These are phyloP conservation scores for Venustampulla echinocandica DNA, from an alignment of 495 filamentous ascomycete species.

Conservation along the genomic window DNA sequence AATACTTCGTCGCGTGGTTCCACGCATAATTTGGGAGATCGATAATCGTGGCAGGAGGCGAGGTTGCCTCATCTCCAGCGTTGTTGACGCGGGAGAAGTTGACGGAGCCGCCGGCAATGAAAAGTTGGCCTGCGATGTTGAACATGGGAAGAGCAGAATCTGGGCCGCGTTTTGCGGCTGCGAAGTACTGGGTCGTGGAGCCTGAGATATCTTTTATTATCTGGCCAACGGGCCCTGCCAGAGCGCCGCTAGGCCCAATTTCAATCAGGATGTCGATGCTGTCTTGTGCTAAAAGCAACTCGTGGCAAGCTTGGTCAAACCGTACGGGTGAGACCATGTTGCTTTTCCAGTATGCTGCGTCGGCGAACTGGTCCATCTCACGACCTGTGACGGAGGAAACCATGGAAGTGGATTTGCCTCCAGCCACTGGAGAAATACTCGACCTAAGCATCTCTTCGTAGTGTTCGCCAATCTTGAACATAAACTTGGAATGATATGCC, in stretches of 20 bases:
- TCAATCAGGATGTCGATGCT: conserved; percentile 36
- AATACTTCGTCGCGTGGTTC: conserved; percentile 23
- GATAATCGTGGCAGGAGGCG: conserved; percentile 11
- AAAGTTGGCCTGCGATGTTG: conserved; percentile 31
- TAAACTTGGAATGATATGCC: conserved; percentile 42
- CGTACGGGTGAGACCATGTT: conserved; percentile 44
- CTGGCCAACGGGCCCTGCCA: conserved; percentile 47
- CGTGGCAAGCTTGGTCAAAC: conserved; percentile 24
- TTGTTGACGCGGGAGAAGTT: conserved; percentile 36
- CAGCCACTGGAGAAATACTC: conserved; percentile 18
- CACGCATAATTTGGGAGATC: conserved; percentile 33
- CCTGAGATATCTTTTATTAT: conserved; percentile 19
- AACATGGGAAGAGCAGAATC: conserved; percentile 29
- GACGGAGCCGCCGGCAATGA: conserved; percentile 25
- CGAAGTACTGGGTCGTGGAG: conserved; percentile 41
- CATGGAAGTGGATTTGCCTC: conserved; percentile 26
- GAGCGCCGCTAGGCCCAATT: conserved; percentile 55
- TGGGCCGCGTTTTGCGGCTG: conserved; percentile 27
- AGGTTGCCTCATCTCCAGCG: conserved; percentile 24
- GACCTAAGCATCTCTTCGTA: conserved; percentile 1
- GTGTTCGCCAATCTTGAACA: conserved; percentile 30
- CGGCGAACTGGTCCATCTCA: conserved; percentile 20
- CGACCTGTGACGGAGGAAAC: conserved; percentile 26
- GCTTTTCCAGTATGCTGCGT: conserved; percentile 41
- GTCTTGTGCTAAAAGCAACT: not conserved